A percentile compares a stretch with the other conserved stretches of the same genome.
Conservation (phyloP, 2,329 filamentous ascomycete species). For the Colletotrichum sp. region DNA sequence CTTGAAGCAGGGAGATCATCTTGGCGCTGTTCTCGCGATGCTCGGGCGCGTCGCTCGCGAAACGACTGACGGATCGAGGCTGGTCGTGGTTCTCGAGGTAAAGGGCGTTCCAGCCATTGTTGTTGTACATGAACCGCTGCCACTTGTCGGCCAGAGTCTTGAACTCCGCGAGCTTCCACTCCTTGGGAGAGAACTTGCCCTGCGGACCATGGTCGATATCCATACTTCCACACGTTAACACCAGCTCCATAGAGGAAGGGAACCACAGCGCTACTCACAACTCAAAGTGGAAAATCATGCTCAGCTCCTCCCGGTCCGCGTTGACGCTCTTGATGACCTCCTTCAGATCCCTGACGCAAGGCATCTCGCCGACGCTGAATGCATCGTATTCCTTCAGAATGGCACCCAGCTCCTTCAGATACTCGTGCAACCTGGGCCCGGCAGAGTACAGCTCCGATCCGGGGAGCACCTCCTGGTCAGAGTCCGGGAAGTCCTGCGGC, state of each 20-base stretch:
- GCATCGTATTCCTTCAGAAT: constrained; percentile 52
- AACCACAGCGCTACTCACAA: constrained; percentile 42
- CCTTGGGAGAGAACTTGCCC: constrained; percentile 47
- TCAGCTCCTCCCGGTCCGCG: constrained; percentile 63
- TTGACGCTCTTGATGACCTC: constrained; percentile 55
- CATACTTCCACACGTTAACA: constrained; percentile 38
- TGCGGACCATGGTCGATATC: constrained; percentile 51
- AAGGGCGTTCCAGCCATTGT: constrained; percentile 68
- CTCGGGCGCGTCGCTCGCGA: constrained; percentile 53
- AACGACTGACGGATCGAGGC: constrained; percentile 63
- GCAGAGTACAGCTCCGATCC: constrained; percentile 56
- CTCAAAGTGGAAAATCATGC: constrained; percentile 79
- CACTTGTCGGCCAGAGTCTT: constrained; percentile 60
- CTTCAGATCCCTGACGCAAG: constrained; percentile 45
- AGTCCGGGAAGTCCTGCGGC: constrained; percentile 60
- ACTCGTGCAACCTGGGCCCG: constrained; percentile 54
- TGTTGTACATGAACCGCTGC: constrained; percentile 64
- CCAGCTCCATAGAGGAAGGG: background rate
- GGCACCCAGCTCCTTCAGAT: constrained; percentile 47
- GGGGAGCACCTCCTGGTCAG: constrained; percentile 33
- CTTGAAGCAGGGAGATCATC: constrained; percentile 63
- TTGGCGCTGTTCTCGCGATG: constrained; percentile 59
- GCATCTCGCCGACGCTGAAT: constrained; percentile 60
- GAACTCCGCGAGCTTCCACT: constrained; percentile 55
- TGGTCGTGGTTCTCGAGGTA: constrained; percentile 74